phyloP scores from a whole-genome alignment of 257 asterid species.

The Capsicum baccatum region DNA sequence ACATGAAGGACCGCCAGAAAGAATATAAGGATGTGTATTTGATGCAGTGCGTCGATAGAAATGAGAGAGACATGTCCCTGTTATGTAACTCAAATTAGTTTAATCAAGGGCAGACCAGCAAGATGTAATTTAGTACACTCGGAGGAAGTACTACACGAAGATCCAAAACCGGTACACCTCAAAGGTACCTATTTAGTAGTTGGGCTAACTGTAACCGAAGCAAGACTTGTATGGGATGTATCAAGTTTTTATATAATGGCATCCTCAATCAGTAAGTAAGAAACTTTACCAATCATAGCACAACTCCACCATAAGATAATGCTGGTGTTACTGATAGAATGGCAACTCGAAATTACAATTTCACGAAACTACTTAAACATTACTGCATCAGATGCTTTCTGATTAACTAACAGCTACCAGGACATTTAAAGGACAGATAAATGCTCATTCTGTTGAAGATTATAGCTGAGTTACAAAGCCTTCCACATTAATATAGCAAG shows the following conservation, averaged over 20 bases:
- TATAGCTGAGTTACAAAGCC: not conserved
- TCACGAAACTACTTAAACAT: not conserved
- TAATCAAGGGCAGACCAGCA: slow-evolving; percentile 6
- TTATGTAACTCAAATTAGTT: slow-evolving; percentile 28
- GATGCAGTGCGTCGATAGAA: slow-evolving; percentile 80
- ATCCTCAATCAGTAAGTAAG: not conserved
- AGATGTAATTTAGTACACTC: slow-evolving; percentile 14
- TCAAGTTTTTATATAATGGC: not conserved
- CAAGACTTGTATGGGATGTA: not conserved
- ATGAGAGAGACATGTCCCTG: slow-evolving; percentile 71
- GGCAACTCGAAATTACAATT: not conserved
- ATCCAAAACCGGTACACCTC: not conserved
- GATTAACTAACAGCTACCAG: not conserved
- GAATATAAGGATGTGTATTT: slow-evolving; percentile 91
- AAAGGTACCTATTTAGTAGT: not conserved
- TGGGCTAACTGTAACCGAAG: not conserved
- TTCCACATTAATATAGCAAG: not conserved
- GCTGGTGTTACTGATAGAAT: not conserved
- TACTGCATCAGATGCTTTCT: not conserved
- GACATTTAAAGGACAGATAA: not conserved
- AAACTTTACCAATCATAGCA: not conserved
- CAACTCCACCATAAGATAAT: not conserved
- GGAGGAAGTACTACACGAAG: not conserved
- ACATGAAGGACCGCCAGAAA: slow-evolving; percentile 90
- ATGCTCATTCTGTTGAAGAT: not conserved